phyloP scores from a whole-genome alignment of 2,329 filamentous ascomycete species.

The Ophiosphaerella herpotricha region DNA sequence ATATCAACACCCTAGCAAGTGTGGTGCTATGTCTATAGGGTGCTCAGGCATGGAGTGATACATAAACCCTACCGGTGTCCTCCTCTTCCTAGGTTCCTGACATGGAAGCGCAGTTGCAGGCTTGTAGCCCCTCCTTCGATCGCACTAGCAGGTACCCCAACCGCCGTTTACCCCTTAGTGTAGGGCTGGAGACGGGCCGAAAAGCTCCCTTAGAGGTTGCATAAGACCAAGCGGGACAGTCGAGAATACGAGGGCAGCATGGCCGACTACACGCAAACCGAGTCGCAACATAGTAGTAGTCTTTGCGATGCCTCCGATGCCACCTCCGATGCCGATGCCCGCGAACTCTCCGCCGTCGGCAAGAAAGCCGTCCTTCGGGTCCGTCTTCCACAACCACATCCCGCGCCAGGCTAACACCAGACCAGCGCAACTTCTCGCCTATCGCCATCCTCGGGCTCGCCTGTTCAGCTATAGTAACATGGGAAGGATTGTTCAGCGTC shows the following conservation, averaged over 20 bases:
- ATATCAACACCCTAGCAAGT: too few relatives aligned
- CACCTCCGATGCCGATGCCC: conserved; percentile 10
- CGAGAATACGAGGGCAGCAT: neutral
- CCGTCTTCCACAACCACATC: neutral
- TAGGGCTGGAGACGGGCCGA: too few relatives aligned
- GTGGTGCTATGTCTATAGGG: too few relatives aligned
- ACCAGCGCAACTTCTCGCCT: conserved; percentile 17
- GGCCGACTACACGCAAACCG: neutral
- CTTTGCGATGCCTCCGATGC: neutral
- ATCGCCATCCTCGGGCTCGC: conserved; percentile 21
- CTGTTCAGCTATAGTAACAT: conserved; percentile 20
- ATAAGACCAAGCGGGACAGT: too few relatives aligned
- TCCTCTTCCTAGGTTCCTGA: too few relatives aligned
- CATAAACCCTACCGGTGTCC: too few relatives aligned
- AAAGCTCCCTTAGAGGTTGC: too few relatives aligned
- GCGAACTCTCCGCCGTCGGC: conserved; percentile 10
- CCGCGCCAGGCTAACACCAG: neutral
- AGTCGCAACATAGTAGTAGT: neutral
- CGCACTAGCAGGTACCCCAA: too few relatives aligned
- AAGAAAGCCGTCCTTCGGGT: conserved; percentile 12
- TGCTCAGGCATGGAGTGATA: too few relatives aligned
- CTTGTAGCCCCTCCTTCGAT: too few relatives aligned
- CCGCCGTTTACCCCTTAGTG: too few relatives aligned
- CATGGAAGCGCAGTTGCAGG: too few relatives aligned
- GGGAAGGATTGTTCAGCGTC: conserved; percentile 19